phyloP scores from a whole-genome alignment of 331 rosid species.

The Dryas integrifolia region DNA sequence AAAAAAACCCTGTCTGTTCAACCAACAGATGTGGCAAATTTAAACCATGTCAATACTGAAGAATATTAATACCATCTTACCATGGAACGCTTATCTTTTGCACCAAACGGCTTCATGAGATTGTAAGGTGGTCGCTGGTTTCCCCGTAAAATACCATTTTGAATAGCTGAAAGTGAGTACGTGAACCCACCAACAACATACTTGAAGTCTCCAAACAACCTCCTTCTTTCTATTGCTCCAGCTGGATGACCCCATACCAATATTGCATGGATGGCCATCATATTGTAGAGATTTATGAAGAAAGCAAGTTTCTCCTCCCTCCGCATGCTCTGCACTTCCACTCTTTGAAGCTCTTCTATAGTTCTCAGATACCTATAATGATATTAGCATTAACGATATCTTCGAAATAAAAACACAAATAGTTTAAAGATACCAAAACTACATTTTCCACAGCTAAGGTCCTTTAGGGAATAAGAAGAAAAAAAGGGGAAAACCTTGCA shows the following conservation, averaged over 20 bases:
- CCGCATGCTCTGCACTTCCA: conserved; percentile 55
- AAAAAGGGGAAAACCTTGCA: conserved; percentile 55
- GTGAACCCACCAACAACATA: conserved; percentile 78
- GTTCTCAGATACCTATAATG: conserved; percentile 75
- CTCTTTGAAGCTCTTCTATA: conserved; percentile 93
- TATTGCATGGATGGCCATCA: conserved; percentile 94
- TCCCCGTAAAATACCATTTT: conserved; percentile 90
- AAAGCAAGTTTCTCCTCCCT: conserved; percentile 93
- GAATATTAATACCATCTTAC: conserved; percentile 37
- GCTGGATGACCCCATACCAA: conserved; percentile 69
- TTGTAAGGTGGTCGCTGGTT: conserved; percentile 89
- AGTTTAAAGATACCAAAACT: conserved; percentile 8
- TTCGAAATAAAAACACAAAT: background rate
- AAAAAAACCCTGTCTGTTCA: background rate
- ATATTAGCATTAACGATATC: conserved; percentile 13
- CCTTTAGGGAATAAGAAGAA: background rate
- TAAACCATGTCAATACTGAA: conserved; percentile 4
- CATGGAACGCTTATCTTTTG: conserved; percentile 65
- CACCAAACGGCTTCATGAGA: conserved; percentile 82
- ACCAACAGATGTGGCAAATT: background rate
- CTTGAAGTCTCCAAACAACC: conserved; percentile 72
- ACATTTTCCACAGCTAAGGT: background rate
- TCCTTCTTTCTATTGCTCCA: conserved; percentile 77
- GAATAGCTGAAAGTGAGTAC: conserved; percentile 85
- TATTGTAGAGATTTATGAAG: conserved; percentile 88